Conservation (phyloP, 148 eudicot species). For the Arbutus unedo region DNA sequence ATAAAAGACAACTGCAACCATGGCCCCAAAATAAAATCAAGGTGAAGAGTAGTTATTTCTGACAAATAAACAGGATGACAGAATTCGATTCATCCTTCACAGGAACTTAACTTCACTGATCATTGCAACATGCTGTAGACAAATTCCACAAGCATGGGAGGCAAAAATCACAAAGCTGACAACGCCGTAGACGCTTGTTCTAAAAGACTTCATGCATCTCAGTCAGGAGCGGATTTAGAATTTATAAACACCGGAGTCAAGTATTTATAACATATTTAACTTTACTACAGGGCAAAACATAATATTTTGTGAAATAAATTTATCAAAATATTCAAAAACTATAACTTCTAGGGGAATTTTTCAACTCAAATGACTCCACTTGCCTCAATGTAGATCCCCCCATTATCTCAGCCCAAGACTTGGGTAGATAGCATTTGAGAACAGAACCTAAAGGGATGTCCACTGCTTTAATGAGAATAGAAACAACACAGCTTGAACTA, state of each 20-base stretch:
- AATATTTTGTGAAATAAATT: too few species aligned
- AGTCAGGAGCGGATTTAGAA: too few species aligned
- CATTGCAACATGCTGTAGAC: not conserved
- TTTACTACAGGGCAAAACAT: too few species aligned
- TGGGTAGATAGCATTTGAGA: too few species aligned
- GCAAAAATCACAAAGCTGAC: not conserved
- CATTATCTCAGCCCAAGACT: not conserved
- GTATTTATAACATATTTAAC: too few species aligned
- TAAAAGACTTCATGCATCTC: not conserved
- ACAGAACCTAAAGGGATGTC: not conserved
- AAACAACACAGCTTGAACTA: not conserved
- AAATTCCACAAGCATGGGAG: not conserved
- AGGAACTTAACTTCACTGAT: not conserved
- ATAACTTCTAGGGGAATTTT: too few species aligned
- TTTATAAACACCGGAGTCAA: too few species aligned
- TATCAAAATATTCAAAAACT: too few species aligned
- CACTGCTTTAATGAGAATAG: slow-evolving; percentile 8
- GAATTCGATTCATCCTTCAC: not conserved
- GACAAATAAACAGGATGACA: not conserved
- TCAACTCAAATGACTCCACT: too few species aligned
- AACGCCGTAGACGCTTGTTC: not conserved
- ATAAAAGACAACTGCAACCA: not conserved
- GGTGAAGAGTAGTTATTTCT: not conserved
- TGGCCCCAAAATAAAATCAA: not conserved
- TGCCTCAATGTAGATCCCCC: too few species aligned